Conservation (phyloP, 306 rosid species). For the Hippophae tibetana region DNA sequence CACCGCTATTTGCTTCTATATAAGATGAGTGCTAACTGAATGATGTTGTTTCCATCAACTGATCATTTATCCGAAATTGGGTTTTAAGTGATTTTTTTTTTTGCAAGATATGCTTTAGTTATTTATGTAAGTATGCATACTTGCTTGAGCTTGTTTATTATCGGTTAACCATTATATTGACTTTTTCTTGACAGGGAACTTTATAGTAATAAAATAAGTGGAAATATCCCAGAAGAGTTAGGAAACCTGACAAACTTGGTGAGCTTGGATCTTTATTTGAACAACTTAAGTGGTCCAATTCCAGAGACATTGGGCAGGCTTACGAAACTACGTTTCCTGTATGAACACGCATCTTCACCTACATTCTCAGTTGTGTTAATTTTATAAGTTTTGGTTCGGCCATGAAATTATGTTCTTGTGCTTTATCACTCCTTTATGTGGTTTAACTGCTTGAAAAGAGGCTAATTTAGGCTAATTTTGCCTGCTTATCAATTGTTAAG, state of each 20-base stretch:
- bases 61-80: not conserved
- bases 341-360: conserved; percentile 37
- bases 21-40: too few relatives aligned
- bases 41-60: not conserved
- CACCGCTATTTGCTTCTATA: too few relatives aligned
- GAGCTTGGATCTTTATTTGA: conserved; percentile 92
- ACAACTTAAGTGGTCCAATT: conserved; percentile 40
- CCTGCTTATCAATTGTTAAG: not conserved
- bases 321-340: conserved; percentile 65
- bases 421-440: conserved; percentile 1
- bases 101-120: not conserved
- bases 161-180: not conserved
- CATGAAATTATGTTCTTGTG: conserved; percentile 12
- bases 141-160: not conserved
- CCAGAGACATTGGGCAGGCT: conserved; percentile 53
- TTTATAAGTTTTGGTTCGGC: conserved; percentile 5
- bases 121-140: not conserved
- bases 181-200: conserved; percentile 56
- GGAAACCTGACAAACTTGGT: conserved; percentile 71
- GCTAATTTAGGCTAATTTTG: not conserved
- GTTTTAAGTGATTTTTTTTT: not conserved
- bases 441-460: conserved; percentile 6
- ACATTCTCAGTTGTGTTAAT: conserved; percentile 12
- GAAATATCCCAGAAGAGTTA: conserved; percentile 67
- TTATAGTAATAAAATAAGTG: conserved; percentile 59